phyloP scores from a whole-genome alignment of 2,329 filamentous ascomycete genomes.

The Botryotinia calthae region DNA sequence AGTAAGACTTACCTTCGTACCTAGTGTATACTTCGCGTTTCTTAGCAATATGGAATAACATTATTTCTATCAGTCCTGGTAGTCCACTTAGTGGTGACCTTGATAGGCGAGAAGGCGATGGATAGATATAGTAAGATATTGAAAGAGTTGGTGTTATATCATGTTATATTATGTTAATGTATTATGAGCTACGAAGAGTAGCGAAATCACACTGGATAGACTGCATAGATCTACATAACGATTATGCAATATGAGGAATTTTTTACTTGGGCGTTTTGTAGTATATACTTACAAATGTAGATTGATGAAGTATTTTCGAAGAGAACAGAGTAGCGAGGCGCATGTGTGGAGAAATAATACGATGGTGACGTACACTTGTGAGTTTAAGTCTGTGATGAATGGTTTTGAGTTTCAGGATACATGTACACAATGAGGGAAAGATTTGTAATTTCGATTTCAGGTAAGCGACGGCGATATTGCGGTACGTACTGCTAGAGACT shows the following conservation, averaged over 20 bases:
- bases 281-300: background rate
- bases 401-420: background rate
- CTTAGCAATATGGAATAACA: background rate
- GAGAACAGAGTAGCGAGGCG: background rate
- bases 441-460: background rate
- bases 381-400: background rate
- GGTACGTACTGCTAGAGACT: accelerated
- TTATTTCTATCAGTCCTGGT: background rate
- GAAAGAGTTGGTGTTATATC: background rate
- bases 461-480: background rate
- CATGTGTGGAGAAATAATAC: background rate
- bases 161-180: background rate
- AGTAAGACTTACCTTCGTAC: too few species aligned
- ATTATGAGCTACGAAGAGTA: background rate
- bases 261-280: background rate
- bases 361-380: background rate
- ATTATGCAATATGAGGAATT: background rate
- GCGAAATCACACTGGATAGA: too few species aligned
- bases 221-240: too few species aligned
- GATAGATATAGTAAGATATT: background rate
- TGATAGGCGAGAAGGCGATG: background rate
- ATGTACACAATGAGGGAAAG: background rate
- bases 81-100: background rate
- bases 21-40: too few species aligned
- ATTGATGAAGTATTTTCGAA: background rate